A percentile compares a stretch with the other conserved stretches of the same genome.
Conservation (phyloP, 225 moss, liverwort and hornwort genomes). For the Pseudoscleropodium purum region DNA sequence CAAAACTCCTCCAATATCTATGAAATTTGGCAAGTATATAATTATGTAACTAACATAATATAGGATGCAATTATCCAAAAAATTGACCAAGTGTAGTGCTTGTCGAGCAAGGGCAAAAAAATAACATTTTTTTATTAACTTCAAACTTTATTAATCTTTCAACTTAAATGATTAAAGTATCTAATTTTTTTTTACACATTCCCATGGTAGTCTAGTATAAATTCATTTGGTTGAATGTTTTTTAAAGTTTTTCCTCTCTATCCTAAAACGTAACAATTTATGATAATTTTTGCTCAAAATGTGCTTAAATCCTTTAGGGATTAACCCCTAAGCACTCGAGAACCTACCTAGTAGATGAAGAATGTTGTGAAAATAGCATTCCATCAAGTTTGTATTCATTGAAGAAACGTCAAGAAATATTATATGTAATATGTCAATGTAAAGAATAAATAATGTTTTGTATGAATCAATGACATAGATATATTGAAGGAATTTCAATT, state of each 20-base stretch:
- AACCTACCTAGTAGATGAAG: rapidly evolving
- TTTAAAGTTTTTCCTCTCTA: too few relatives aligned
- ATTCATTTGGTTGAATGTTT: neutral
- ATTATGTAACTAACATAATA: neutral
- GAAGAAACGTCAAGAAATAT: neutral
- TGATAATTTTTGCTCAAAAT: too few relatives aligned
- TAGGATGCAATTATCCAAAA: neutral
- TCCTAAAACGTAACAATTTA: too few relatives aligned
- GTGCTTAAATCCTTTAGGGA: rapidly evolving
- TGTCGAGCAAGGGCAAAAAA: neutral
- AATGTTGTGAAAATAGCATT: neutral
- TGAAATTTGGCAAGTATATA: neutral
- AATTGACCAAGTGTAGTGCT: rapidly evolving
- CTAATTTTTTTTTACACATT: neutral
- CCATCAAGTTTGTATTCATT: neutral
- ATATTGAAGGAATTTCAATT: neutral
- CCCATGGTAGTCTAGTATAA: neutral
- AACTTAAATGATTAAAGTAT: rapidly evolving
- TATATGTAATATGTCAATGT: neutral
- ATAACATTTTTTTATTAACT: rapidly evolving
- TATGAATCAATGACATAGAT: neutral
- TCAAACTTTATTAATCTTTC: neutral
- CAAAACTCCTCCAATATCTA: neutral
- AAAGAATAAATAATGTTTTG: neutral
- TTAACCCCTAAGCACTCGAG: neutral